Conservation (phyloP, 352 stramenopile species). For the Phytophthora syringae region DNA sequence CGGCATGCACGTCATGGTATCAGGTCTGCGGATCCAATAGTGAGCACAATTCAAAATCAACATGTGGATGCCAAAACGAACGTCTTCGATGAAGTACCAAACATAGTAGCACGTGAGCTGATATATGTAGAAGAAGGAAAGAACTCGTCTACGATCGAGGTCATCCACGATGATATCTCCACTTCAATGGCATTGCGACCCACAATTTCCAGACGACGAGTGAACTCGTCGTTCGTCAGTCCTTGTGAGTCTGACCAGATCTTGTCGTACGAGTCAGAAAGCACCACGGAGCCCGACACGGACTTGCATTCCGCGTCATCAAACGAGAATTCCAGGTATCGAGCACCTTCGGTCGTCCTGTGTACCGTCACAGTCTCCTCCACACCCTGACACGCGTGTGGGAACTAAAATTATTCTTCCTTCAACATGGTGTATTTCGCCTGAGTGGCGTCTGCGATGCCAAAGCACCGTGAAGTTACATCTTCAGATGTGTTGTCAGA, state of each 20-base stretch:
- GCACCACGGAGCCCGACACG: constrained; percentile 53
- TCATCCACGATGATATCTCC: constrained; percentile 58
- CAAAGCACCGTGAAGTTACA: too few relatives aligned
- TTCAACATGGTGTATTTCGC: too few relatives aligned
- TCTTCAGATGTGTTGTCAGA: too few relatives aligned
- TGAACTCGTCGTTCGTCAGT: constrained; percentile 45
- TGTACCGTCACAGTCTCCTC: constrained; percentile 62
- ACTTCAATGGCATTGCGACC: constrained; percentile 70
- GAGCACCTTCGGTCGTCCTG: constrained; percentile 39
- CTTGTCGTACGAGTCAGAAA: constrained; percentile 51
- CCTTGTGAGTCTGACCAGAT: constrained; percentile 58
- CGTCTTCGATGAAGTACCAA: constrained; percentile 79
- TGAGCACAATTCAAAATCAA: too few relatives aligned
- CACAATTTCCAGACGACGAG: constrained; percentile 52
- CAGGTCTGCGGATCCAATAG: too few relatives aligned
- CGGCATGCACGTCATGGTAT: too few relatives aligned
- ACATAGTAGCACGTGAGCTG: constrained; percentile 90
- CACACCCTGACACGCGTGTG: constrained; percentile 46
- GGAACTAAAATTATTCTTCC: constrained; percentile 55
- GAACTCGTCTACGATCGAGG: constrained; percentile 68
- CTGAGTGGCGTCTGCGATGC: too few relatives aligned
- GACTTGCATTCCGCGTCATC: constrained; percentile 56
- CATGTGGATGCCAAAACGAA: too few relatives aligned
- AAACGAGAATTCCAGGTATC: constrained; percentile 63
- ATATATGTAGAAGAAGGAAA: constrained; percentile 84